Conservation (phyloP, 257 asterid species). For the Ocimum tenuiflorum region DNA sequence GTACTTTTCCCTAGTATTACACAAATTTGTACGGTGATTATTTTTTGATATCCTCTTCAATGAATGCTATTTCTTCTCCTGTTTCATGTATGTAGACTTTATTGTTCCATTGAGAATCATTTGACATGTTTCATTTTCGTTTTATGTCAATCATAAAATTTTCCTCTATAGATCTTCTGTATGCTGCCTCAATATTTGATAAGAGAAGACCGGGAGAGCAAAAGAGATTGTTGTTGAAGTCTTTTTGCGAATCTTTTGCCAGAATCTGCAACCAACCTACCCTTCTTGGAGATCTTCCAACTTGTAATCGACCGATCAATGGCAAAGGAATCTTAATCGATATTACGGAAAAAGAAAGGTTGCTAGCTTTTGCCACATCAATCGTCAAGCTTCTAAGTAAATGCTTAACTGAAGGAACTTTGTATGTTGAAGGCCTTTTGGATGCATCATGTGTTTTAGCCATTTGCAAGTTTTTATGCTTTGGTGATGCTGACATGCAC, state of each 20-base stretch:
- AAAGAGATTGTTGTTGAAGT: conserved; percentile 45
- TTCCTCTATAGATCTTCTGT: conserved; percentile 41
- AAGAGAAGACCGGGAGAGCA: conserved; percentile 30
- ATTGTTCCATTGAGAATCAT: conserved; percentile 9
- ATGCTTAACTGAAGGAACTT: conserved; percentile 81
- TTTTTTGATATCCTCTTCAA: background rate
- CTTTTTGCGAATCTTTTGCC: conserved; percentile 46
- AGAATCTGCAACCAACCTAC: conserved; percentile 37
- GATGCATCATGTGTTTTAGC: conserved; percentile 56
- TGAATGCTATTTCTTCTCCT: background rate
- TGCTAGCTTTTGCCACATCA: conserved; percentile 67
- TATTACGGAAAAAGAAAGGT: conserved; percentile 66
- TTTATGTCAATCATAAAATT: background rate
- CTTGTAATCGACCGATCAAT: conserved; percentile 38
- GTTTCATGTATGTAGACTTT: background rate
- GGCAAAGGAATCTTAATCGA: conserved; percentile 63
- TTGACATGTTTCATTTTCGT: conserved; percentile 4
- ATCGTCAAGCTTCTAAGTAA: conserved; percentile 70
- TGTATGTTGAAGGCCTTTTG: conserved; percentile 83
- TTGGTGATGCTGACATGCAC: conserved; percentile 73
- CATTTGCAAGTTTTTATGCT: conserved; percentile 66
- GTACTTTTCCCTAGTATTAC: too few species aligned
- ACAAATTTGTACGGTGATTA: too few species aligned
- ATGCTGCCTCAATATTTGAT: conserved; percentile 39
- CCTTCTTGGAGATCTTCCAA: conserved; percentile 56